phyloP scores from a whole-genome alignment of 2,329 filamentous ascomycete genomes.

The Microcera coccophila region DNA sequence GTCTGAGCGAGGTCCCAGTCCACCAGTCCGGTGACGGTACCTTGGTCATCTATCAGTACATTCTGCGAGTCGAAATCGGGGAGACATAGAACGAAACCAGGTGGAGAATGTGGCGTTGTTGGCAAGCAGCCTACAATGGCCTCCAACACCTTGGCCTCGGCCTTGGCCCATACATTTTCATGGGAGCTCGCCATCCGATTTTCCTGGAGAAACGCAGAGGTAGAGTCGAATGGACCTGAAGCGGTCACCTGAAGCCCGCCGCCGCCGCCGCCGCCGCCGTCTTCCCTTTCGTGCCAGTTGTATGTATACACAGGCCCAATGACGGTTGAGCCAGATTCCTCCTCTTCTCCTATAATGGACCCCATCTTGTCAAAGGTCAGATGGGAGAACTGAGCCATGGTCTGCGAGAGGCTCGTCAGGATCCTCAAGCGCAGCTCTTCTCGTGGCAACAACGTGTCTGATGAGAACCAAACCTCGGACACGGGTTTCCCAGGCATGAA shows the following conservation, averaged over 20 bases:
- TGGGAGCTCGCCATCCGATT: neutral
- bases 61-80: constrained; percentile 20
- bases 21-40: constrained; percentile 9
- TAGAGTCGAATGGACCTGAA: constrained; percentile 9
- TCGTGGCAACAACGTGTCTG: neutral
- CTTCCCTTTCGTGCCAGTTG: constrained; percentile 1
- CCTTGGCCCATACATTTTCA: constrained; percentile 3
- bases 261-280: too few relatives aligned
- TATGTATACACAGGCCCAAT: constrained; percentile 7
- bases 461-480: constrained; percentile 10
- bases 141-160: constrained; percentile 3
- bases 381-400: constrained; percentile 11
- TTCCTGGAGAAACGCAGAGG: constrained; percentile 4
- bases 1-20: constrained; percentile 13
- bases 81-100: constrained; percentile 12
- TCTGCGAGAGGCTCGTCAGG: constrained; percentile 7
- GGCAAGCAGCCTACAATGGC: constrained; percentile 2
- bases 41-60: constrained; percentile 11
- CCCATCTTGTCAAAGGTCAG: constrained; percentile 14
- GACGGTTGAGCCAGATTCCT: constrained; percentile 1
- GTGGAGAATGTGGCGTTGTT: constrained; percentile 1
- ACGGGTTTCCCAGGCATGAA: constrained; percentile 12
- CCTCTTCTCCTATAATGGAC: constrained; percentile 8
- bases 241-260: constrained; percentile 1
- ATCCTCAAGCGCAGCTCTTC: constrained; percentile 14